Evolutionary conservation across 345 rosid species (phyloP), one percentile per base, ranked within the genome.

Genomic region (Kandelia obovata): DNA sequence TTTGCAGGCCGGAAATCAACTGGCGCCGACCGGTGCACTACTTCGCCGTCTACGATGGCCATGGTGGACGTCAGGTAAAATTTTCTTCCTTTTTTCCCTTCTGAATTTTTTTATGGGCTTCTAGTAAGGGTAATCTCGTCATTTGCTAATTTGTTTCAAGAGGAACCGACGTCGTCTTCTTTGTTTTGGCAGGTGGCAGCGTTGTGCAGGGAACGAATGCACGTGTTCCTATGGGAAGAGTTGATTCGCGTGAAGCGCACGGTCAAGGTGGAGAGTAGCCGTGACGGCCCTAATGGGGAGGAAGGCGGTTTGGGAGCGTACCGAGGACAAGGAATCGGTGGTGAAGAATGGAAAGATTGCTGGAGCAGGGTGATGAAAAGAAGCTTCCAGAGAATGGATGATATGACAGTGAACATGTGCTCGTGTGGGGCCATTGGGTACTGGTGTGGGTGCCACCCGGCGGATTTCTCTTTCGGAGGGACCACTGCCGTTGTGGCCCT

Each of bases 21-120:
- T 60, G 43, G 27, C 62, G 73, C 15, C 68, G 64, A 53, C 87
- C 98, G 30, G 81, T 87, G 71, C 96, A 92, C 81, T 88, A 81
- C 87, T 88, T 90, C 69, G 93, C 78, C 47, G 91, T 92, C 11
- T 92, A 76, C 75, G 98, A 92, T 69, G 98, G 98, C 11, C 96
- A 90, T 26, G 96, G 96, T 27, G 96, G 96, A 47, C 19, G 87
- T 77, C 88, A 88, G 26, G 85, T 79, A 67, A 78, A 7, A 0
- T 64, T 61, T 55, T 28, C 16, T 11, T 5, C 3, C 30, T 28
- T 21, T 34, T 28, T 32, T 2, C 21, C 28, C 11, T 28, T 47
- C 56, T 67, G 61, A 34, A 34, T 7, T 34, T 34, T 28, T 7
- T 7, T 0, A n/a, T 2, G 28, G 47, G 11, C 58, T 28, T 28